These are phyloP conservation scores for Spinellus fusiger DNA, from an alignment of 192 early-diverging fungal genomes.

Conservation along the genomic window DNA sequence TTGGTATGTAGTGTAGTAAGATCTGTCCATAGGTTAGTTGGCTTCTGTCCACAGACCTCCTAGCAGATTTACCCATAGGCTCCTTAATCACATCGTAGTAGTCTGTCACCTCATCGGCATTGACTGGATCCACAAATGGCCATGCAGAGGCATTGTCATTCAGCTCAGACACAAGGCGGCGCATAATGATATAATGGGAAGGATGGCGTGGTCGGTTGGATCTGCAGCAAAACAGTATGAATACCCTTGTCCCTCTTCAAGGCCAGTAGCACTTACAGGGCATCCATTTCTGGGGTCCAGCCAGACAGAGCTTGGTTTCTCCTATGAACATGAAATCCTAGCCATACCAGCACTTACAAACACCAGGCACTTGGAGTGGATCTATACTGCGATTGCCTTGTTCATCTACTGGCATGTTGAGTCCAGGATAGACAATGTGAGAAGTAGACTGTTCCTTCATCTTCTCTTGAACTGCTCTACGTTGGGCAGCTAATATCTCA, in stretches of 20 bases:
- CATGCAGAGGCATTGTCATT: constrained; percentile 74
- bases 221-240: constrained; percentile 17
- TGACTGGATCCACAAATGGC: constrained; percentile 93
- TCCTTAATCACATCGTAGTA: constrained; percentile 95
- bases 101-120: constrained; percentile 80
- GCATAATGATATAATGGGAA: constrained; percentile 62
- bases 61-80: constrained; percentile 77
- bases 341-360: background rate
- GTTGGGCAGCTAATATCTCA: constrained; percentile 69
- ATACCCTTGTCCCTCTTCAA: background rate
- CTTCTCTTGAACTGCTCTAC: constrained; percentile 78
- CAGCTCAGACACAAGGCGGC: constrained; percentile 71
- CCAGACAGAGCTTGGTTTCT: constrained; percentile 89
- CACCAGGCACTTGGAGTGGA: constrained; percentile 81
- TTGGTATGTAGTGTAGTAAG: constrained; percentile 76
- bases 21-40: constrained; percentile 35
- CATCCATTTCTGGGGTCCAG: constrained; percentile 88
- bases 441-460: constrained; percentile 70
- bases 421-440: constrained; percentile 75
- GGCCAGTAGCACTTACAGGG: constrained; percentile 23
- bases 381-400: constrained; percentile 56
- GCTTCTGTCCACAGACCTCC: background rate
- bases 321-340: no score
- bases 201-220: constrained; percentile 40
- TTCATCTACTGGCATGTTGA: constrained; percentile 55